These are phyloP conservation scores for Kwoniella botswanensis DNA, from an alignment of 768 basidiomycete species.

Conservation along the genomic window DNA sequence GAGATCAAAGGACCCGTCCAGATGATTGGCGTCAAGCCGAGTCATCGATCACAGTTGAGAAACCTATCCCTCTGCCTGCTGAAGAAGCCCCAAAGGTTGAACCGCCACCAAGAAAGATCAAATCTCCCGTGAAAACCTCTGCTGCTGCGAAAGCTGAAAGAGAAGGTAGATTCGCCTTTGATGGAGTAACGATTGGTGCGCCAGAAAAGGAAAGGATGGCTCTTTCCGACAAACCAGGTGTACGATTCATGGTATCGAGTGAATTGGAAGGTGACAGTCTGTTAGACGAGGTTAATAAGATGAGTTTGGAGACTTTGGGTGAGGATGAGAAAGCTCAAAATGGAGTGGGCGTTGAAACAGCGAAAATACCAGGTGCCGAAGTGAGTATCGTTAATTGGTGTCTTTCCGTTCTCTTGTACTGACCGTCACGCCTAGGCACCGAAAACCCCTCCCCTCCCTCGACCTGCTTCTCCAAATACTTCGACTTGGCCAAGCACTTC, in stretches of 20 bases:
- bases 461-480: constrained; percentile 30
- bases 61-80: not conserved
- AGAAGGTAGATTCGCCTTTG: constrained; percentile 23
- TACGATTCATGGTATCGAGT: constrained; percentile 55
- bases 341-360: not conserved
- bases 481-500: constrained; percentile 37
- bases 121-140: constrained; percentile 25
- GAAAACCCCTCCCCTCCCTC: constrained; percentile 36
- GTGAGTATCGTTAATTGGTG: constrained; percentile 27
- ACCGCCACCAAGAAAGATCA: constrained; percentile 19
- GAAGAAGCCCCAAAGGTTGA: constrained; percentile 3
- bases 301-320: constrained; percentile 51
- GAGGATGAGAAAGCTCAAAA: constrained; percentile 35
- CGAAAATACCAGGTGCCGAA: constrained; percentile 28
- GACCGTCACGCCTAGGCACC: constrained; percentile 30
- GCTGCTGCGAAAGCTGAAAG: constrained; percentile 26
- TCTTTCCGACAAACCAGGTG: constrained; percentile 41
- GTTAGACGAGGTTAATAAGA: constrained; percentile 57
- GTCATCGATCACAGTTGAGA: not conserved
- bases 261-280: constrained; percentile 56
- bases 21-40: constrained; percentile 22
- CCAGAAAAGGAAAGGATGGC: constrained; percentile 13
- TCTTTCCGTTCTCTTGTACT: not conserved
- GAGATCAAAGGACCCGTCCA: constrained; percentile 16
- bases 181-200: constrained; percentile 23